These are phyloP conservation scores for Ogataea wickerhamii DNA, from an alignment of 805 yeast species.

Conservation along the genomic window DNA sequence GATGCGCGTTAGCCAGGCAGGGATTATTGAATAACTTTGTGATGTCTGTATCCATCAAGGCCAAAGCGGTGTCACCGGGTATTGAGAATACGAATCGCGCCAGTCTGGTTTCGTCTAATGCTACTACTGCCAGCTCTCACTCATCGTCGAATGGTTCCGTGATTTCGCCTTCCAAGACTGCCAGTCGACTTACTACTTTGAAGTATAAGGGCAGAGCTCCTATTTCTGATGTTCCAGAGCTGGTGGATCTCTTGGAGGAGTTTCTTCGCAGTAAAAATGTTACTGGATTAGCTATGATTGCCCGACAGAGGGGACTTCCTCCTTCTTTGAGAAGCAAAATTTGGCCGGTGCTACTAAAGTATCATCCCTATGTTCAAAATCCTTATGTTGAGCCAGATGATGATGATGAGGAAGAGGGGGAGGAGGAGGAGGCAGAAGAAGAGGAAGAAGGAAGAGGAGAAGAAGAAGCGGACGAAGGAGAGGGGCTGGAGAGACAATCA, in stretches of 20 bases:
- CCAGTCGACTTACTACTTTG: conserved; percentile 19
- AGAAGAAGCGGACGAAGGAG: background rate
- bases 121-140: background rate
- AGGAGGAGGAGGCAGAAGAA: conserved; percentile 27
- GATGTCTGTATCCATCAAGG: background rate
- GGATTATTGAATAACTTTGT: no score
- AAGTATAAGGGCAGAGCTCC: conserved; percentile 38
- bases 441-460: conserved; percentile 21
- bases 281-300: conserved; percentile 71
- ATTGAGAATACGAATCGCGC: background rate
- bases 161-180: conserved; percentile 4
- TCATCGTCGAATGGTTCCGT: background rate
- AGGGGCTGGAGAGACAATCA: no score
- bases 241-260: conserved; percentile 51
- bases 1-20: no score
- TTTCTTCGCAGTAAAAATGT: conserved; percentile 60
- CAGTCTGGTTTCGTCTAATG: no score
- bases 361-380: conserved; percentile 78
- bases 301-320: conserved; percentile 83
- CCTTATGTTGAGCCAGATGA: conserved; percentile 70
- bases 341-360: conserved; percentile 80
- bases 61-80: background rate
- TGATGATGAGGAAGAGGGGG: conserved; percentile 35
- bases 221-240: conserved; percentile 43
- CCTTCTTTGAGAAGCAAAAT: conserved; percentile 71